Conservation (phyloP, 352 stramenopile species). For the Phytophthora quininea region DNA sequence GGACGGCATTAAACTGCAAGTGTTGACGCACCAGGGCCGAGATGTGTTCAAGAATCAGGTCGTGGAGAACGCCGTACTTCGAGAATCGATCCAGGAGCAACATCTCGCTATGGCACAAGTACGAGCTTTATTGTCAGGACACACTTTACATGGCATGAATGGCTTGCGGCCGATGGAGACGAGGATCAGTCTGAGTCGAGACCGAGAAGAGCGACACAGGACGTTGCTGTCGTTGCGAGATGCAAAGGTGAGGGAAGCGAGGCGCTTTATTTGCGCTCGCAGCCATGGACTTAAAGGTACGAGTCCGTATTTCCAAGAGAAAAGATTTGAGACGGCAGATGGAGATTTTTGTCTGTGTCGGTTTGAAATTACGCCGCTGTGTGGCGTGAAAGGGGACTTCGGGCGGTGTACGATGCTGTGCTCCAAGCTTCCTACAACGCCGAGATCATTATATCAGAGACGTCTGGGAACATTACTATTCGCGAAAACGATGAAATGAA, state of each 20-base stretch:
- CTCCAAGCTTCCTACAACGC: conserved; percentile 31
- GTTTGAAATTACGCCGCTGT: conserved; percentile 45
- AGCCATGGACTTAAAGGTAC: conserved; percentile 44
- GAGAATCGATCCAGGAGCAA: conserved; percentile 13
- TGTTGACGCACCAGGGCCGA: conserved; percentile 2
- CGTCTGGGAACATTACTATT: conserved; percentile 33
- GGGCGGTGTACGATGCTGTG: conserved; percentile 30
- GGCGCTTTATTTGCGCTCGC: conserved; percentile 42
- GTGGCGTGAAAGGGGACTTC: conserved; percentile 15
- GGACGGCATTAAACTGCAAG: conserved; percentile 24
- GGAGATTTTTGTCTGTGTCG: conserved; percentile 50
- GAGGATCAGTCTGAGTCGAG: conserved; percentile 41
- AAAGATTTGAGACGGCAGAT: conserved; percentile 32
- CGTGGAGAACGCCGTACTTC: conserved; percentile 9
- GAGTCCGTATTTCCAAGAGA: conserved; percentile 29
- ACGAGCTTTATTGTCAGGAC: conserved; percentile 2
- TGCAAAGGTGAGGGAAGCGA: conserved; percentile 44
- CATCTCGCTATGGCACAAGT: conserved; percentile 16
- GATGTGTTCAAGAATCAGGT: neutral
- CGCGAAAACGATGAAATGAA: conserved; percentile 38
- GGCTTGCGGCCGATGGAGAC: conserved; percentile 38
- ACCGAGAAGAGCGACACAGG: conserved; percentile 23
- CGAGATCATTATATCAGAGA: conserved; percentile 42
- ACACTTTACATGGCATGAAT: conserved; percentile 1
- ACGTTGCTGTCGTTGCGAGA: conserved; percentile 34